Conservation (phyloP, 2,329 filamentous ascomycete genomes). For the Colletotrichum tropicicola region DNA sequence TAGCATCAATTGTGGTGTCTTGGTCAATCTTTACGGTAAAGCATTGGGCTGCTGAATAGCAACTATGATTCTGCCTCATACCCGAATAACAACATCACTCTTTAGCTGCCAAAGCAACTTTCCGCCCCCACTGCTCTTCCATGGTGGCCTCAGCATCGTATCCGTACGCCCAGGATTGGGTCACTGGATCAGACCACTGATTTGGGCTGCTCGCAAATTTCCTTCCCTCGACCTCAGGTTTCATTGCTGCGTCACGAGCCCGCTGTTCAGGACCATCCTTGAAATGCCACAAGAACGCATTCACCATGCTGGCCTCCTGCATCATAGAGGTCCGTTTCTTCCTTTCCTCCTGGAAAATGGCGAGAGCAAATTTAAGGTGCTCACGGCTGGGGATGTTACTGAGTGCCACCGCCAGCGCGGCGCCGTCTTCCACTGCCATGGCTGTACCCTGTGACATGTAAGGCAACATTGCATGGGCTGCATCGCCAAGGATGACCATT, state of each 20-base stretch:
- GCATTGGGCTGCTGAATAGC: too few relatives aligned
- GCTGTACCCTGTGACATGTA: constrained; percentile 66
- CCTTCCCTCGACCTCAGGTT: constrained; percentile 46
- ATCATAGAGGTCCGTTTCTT: constrained; percentile 67
- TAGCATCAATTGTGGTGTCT: too few relatives aligned
- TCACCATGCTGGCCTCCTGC: constrained; percentile 64
- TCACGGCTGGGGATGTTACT: constrained; percentile 48
- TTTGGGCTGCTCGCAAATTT: constrained; percentile 51
- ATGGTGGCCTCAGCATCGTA: constrained; percentile 54
- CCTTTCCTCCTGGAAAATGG: constrained; percentile 65
- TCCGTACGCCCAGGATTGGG: constrained; percentile 56
- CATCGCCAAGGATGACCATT: constrained; percentile 70
- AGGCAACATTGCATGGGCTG: constrained; percentile 71
- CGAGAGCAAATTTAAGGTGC: constrained; percentile 42
- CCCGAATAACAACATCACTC: neutral
- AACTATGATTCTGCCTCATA: too few relatives aligned
- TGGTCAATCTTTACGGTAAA: too few relatives aligned
- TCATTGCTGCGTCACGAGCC: constrained; percentile 51
- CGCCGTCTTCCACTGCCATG: constrained; percentile 69
- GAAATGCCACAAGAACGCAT: constrained; percentile 58
- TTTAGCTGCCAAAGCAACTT: neutral
- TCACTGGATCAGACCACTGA: constrained; percentile 57
- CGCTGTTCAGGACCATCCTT: constrained; percentile 50
- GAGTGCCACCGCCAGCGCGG: constrained; percentile 64
- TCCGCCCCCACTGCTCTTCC: constrained; percentile 37